Conservation (phyloP, 192 early-diverging fungal genomes). For the Coemansia biformis region DNA sequence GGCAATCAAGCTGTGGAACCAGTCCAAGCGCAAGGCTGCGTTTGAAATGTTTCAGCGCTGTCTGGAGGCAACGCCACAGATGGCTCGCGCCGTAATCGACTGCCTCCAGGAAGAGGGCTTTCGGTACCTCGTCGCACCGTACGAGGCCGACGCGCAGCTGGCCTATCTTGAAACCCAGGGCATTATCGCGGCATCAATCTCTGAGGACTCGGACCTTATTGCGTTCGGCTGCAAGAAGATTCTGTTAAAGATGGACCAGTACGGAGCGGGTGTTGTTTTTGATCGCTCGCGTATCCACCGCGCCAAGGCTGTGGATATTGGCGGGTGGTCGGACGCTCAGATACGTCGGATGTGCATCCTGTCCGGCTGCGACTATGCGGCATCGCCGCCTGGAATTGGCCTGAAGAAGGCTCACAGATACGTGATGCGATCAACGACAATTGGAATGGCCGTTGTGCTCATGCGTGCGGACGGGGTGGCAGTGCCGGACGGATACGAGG, state of each 20-base stretch:
- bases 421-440: constrained; percentile 55
- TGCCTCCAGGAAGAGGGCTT: constrained; percentile 58
- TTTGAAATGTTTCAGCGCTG: constrained; percentile 65
- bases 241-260: constrained; percentile 76
- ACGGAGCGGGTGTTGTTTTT: constrained; percentile 66
- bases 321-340: constrained; percentile 54
- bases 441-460: constrained; percentile 52
- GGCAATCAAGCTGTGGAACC: constrained; percentile 49
- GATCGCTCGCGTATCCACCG: constrained; percentile 49
- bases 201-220: constrained; percentile 93
- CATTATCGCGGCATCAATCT: constrained; percentile 72
- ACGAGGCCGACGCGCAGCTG: constrained; percentile 96
- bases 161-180: constrained; percentile 69
- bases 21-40: constrained; percentile 60
- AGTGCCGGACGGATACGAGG: constrained; percentile 63
- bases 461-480: constrained; percentile 48
- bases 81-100: constrained; percentile 75
- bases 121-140: constrained; percentile 84
- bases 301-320: constrained; percentile 49
- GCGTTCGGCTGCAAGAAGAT: constrained; percentile 85
- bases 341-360: constrained; percentile 92
- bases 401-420: constrained; percentile 68
- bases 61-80: constrained; percentile 79
- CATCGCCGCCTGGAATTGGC: constrained; percentile 78
- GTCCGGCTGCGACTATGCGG: constrained; percentile 96